A percentile compares a stretch with the other conserved stretches of the same genome.
phyloP scores from a whole-genome alignment of 805 yeast genomes.

The Vanderwaltozyma verrucispora region DNA sequence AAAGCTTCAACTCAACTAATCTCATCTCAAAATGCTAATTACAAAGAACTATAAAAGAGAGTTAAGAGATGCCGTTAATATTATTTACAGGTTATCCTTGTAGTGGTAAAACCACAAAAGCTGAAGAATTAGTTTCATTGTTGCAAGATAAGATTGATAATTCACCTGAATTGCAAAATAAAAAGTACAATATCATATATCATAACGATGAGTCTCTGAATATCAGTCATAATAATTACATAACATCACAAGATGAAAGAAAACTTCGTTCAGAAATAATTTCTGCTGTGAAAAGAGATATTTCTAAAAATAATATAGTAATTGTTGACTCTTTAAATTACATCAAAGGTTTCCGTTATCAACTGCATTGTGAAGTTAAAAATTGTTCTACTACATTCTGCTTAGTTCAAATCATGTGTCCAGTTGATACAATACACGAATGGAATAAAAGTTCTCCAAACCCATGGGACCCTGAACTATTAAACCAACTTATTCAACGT shows the following conservation, averaged over 20 bases:
- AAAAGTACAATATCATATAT: constrained; percentile 44
- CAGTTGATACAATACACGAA: constrained; percentile 47
- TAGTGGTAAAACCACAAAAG: constrained; percentile 74
- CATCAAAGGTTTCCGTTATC: constrained; percentile 93
- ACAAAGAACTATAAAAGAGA: no score
- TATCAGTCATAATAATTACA: constrained; percentile 55
- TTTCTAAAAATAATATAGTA: constrained; percentile 60
- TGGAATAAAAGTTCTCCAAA: constrained; percentile 39
- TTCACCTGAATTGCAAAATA: constrained; percentile 27
- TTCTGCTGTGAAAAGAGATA: constrained; percentile 77
- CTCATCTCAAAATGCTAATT: no score
- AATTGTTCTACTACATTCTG: constrained; percentile 72
- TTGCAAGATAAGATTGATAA: constrained; percentile 39
- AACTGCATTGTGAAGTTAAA: constrained; percentile 87
- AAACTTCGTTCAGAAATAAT: constrained; percentile 74
- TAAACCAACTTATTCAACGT: constrained; percentile 65
- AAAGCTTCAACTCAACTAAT: no score
- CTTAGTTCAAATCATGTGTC: constrained; percentile 67
- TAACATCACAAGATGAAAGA: constrained; percentile 68
- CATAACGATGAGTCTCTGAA: constrained; percentile 76
- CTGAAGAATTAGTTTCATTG: constrained; percentile 39
- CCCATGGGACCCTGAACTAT: constrained; percentile 56
- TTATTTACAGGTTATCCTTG: constrained; percentile 78
- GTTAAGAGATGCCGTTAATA: constrained; percentile 62
- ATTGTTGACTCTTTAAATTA: constrained; percentile 79